These are phyloP conservation scores for Sanghuangporus baumii DNA, from an alignment of 1,284 basidiomycete genomes.

Conservation along the genomic window DNA sequence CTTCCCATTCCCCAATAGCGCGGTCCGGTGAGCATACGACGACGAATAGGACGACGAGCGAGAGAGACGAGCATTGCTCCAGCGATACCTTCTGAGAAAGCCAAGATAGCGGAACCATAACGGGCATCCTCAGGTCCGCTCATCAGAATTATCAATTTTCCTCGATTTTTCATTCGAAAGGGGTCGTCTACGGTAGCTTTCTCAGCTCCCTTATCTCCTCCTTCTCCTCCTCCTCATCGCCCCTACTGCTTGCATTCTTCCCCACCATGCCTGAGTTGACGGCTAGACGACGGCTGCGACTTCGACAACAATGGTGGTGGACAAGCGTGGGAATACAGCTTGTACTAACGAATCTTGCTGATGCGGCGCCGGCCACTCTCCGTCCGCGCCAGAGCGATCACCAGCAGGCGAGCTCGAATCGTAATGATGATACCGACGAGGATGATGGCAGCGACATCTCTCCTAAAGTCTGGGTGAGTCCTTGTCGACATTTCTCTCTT, in stretches of 20 bases:
- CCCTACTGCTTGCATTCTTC: neutral
- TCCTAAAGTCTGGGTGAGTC: neutral
- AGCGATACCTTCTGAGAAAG: no score
- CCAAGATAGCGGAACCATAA: no score
- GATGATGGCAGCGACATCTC: neutral
- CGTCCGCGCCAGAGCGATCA: neutral
- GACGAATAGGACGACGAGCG: no score
- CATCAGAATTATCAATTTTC: no score
- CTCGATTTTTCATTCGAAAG: neutral
- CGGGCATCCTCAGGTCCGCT: no score
- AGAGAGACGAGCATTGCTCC: no score
- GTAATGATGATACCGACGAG: neutral
- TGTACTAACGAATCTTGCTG: neutral
- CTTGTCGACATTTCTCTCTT: neutral
- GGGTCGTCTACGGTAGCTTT: neutral
- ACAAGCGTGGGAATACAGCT: neutral
- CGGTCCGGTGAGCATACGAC: no score
- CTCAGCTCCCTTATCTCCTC: neutral
- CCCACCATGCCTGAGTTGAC: neutral
- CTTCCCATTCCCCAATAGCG: no score
- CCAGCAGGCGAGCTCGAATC: neutral
- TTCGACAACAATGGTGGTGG: neutral
- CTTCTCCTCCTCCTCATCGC: neutral
- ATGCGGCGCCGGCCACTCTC: neutral
- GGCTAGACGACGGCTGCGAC: neutral